These are phyloP conservation scores for Eustoma russellianum DNA, from an alignment of 257 asterid species.

Conservation along the genomic window DNA sequence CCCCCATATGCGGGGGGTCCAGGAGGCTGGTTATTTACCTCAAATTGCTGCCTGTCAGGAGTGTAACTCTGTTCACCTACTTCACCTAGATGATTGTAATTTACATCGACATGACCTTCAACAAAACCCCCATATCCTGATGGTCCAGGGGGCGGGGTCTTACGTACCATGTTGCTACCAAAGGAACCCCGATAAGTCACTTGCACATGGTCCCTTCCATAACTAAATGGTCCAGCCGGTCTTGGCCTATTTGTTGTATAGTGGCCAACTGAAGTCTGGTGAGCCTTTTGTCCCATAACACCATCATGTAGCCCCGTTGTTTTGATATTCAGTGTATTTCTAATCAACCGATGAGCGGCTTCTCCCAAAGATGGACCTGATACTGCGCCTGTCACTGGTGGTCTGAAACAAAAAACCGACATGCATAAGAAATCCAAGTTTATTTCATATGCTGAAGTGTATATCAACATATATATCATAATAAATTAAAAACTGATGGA, in stretches of 20 bases:
- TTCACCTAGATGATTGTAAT: slow-evolving; percentile 28
- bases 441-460: too few relatives aligned
- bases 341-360: slow-evolving; percentile 90
- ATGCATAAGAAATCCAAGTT: neutral
- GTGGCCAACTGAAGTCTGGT: slow-evolving; percentile 21
- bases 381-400: slow-evolving; percentile 68
- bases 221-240: slow-evolving; percentile 76
- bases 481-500: too few relatives aligned
- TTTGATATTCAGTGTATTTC: slow-evolving; percentile 56
- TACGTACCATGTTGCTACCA: slow-evolving; percentile 22
- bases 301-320: slow-evolving; percentile 12
- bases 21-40: slow-evolving; percentile 5
- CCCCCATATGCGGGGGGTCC: slow-evolving; percentile 17
- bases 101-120: slow-evolving; percentile 21
- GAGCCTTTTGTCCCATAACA: slow-evolving; percentile 23
- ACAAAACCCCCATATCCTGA: slow-evolving; percentile 29
- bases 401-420: slow-evolving; percentile 37
- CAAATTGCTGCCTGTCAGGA: slow-evolving; percentile 17
- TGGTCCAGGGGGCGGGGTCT: slow-evolving; percentile 35
- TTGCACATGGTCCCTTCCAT: slow-evolving; percentile 50
- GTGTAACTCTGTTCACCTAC: slow-evolving; percentile 27
- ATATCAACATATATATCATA: too few relatives aligned
- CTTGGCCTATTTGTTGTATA: slow-evolving; percentile 27
- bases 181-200: slow-evolving; percentile 21
- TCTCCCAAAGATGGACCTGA: slow-evolving; percentile 77